These are phyloP conservation scores for Bimuria novae-zelandiae DNA, from an alignment of 2,329 filamentous ascomycete genomes.

Conservation along the genomic window DNA sequence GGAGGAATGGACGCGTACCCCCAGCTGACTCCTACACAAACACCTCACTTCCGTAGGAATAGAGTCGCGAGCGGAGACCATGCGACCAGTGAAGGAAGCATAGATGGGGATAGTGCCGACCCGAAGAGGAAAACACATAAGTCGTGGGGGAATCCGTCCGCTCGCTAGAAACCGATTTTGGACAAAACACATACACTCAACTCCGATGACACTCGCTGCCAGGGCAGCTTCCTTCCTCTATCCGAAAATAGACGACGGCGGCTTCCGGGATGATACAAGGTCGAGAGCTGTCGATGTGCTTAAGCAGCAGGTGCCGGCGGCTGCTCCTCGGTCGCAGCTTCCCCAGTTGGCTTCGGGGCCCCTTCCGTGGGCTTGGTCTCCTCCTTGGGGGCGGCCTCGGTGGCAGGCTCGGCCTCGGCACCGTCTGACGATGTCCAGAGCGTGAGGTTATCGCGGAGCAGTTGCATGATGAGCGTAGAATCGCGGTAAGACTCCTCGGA, in stretches of 20 bases:
- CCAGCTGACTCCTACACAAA: slow-evolving; percentile 24
- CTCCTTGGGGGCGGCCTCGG: slow-evolving; percentile 63
- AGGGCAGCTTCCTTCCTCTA: slow-evolving; percentile 39
- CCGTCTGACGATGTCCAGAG: slow-evolving; percentile 96
- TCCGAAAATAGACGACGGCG: slow-evolving; percentile 38
- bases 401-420: slow-evolving; percentile 73
- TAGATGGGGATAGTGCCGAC: slow-evolving; percentile 31
- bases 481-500: slow-evolving; percentile 99
- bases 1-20: slow-evolving; percentile 33
- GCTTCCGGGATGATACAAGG: slow-evolving; percentile 39
- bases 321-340: slow-evolving; percentile 37
- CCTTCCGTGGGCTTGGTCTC: slow-evolving; percentile 58
- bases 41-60: slow-evolving; percentile 34
- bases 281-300: slow-evolving; percentile 37
- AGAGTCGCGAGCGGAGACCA: slow-evolving; percentile 8
- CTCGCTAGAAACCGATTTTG: slow-evolving; percentile 49
- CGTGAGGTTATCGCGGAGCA: slow-evolving; percentile 96
- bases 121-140: slow-evolving; percentile 46
- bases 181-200: slow-evolving; percentile 47
- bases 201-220: slow-evolving; percentile 46
- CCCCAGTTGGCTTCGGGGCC: slow-evolving; percentile 49
- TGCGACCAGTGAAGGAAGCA: slow-evolving; percentile 25
- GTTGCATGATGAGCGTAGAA: slow-evolving; percentile 99
- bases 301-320: slow-evolving; percentile 40
- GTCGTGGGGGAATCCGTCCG: slow-evolving; percentile 48